phyloP scores from a whole-genome alignment of 176 grass and related monocot genomes.

The Typha latifolia region DNA sequence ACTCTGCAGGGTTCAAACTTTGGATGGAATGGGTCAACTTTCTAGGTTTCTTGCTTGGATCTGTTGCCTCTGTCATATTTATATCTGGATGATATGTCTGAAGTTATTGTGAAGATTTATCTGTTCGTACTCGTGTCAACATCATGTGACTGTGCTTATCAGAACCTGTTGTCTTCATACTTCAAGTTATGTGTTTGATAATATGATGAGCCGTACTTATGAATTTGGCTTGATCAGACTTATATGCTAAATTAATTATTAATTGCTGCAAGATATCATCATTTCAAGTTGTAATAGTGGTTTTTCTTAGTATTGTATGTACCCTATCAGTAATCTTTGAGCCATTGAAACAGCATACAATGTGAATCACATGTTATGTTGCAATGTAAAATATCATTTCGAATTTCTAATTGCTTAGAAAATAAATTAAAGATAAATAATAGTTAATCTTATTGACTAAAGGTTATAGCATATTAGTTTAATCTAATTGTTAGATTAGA shows the following conservation, averaged over 20 bases:
- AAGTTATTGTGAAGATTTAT: background rate
- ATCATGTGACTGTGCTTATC: background rate
- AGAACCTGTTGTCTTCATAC: background rate
- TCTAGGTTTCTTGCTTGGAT: background rate
- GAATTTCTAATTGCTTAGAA: background rate
- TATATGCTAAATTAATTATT: background rate
- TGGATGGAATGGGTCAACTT: conserved; percentile 22
- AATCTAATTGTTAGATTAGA: too few relatives aligned
- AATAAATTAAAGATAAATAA: background rate
- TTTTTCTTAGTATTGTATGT: background rate
- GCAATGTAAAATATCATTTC: background rate
- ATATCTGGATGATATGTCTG: background rate
- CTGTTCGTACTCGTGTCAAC: background rate
- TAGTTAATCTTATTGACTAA: background rate
- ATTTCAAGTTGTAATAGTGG: background rate
- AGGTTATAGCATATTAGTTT: too few relatives aligned
- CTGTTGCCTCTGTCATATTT: background rate
- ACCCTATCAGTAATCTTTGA: background rate
- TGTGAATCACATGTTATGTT: background rate
- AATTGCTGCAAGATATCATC: background rate
- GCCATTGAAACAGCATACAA: background rate
- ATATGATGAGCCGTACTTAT: background rate
- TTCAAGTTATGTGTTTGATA: background rate
- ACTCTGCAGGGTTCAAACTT: conserved; percentile 18
- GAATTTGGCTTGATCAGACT: background rate